Percentiles rank a stretch among this genome's conserved stretches.
These are phyloP conservation scores for Candida pseudoglaebosa DNA, from an alignment of 805 yeast species.

Conservation along the genomic window DNA sequence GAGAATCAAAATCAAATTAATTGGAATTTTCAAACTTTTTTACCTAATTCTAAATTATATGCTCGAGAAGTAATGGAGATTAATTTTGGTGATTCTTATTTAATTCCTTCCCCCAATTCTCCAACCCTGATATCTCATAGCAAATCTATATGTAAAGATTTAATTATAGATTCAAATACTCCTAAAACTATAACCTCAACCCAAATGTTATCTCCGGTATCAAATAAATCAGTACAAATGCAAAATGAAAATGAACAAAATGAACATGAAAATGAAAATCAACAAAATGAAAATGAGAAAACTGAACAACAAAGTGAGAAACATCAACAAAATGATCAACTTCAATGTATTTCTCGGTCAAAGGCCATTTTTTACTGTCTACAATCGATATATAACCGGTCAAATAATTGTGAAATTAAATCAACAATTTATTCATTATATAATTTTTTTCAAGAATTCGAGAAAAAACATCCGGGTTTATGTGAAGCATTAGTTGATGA, in stretches of 20 bases:
- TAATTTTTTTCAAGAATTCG: conserved; percentile 40
- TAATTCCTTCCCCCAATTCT: not conserved
- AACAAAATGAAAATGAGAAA: no score
- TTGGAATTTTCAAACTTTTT: conserved; percentile 13
- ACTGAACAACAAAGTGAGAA: no score
- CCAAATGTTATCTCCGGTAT: not conserved
- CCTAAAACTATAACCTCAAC: not conserved
- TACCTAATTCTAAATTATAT: not conserved
- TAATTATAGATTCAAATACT: not conserved
- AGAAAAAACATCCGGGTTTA: conserved; percentile 57
- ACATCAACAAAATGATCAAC: no score
- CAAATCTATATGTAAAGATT: not conserved
- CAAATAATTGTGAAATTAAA: conserved; percentile 47
- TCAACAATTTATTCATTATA: conserved; percentile 42
- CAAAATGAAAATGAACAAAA: conserved; percentile 4
- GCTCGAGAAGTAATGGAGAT: not conserved
- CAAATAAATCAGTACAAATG: not conserved
- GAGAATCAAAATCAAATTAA: conserved; percentile 7
- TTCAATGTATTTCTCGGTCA: not conserved
- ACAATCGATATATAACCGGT: conserved; percentile 47
- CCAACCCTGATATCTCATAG: not conserved
- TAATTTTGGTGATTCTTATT: not conserved
- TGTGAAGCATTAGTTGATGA: conserved; percentile 67
- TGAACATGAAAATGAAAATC: conserved; percentile 35
- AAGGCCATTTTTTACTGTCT: conserved; percentile 36